Evolutionary conservation across 768 basidiomycete species (phyloP).

Genomic region (Calocera viscosa): DNA sequence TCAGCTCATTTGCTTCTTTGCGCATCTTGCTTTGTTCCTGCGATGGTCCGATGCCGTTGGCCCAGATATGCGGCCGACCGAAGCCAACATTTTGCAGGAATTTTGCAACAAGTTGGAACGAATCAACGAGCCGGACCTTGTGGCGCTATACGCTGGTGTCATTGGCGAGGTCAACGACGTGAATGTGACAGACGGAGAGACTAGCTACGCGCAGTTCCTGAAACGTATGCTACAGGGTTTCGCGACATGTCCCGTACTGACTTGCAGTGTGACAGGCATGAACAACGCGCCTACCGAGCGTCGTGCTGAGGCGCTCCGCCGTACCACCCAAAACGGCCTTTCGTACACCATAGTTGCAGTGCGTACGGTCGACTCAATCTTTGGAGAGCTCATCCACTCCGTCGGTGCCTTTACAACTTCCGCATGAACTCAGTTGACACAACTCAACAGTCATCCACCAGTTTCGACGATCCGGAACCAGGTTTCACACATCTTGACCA

Average conservation of each 20-base stretch:
- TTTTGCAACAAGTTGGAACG: slow-evolving; percentile 81
- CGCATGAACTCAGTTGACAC: neutral
- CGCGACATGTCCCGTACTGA: neutral
- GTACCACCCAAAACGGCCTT: neutral
- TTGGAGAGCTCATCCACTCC: neutral
- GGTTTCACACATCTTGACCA: slow-evolving; percentile 16
- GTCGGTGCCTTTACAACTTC: neutral
- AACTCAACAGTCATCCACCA: slow-evolving; percentile 19
- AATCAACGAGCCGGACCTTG: slow-evolving; percentile 40
- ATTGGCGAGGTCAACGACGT: slow-evolving; percentile 58
- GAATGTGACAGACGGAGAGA: slow-evolving; percentile 42
- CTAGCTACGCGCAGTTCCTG: slow-evolving; percentile 12
- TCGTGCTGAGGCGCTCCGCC: neutral
- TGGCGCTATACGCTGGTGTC: slow-evolving; percentile 87
- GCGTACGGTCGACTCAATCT: neutral
- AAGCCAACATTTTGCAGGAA: slow-evolving; percentile 55
- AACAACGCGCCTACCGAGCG: slow-evolving; percentile 5
- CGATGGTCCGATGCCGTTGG: slow-evolving; percentile 65
- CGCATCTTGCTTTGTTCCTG: slow-evolving; percentile 81
- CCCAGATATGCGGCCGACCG: slow-evolving; percentile 61
- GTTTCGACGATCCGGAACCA: slow-evolving; percentile 21
- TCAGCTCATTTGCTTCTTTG: slow-evolving; percentile 67
- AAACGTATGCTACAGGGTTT: neutral
- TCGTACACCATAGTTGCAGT: neutral
- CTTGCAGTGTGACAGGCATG: neutral